Evolutionary conservation across 768 basidiomycete species (phyloP), one percentile per base, ranked within the genome.

Genomic region (Leccinum barrowsii): DNA sequence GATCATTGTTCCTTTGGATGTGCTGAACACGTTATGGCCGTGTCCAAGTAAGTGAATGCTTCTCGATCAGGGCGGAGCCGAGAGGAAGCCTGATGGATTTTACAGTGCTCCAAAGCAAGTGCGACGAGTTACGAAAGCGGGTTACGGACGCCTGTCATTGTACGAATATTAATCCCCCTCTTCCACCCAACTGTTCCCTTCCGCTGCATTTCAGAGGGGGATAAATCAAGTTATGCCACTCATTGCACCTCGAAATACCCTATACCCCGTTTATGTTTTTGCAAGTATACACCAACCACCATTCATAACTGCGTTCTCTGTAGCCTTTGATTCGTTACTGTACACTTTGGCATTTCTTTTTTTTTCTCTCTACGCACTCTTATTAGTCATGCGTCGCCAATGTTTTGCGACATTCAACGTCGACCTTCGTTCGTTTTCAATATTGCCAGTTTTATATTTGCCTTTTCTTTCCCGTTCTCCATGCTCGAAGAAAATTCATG

Each of bases 21-120:
- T 83, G 15, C 77, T 90, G 69, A 87, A 86, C 62, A 77, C 77
- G 22, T 75, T 90, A 30, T 92, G 90, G 89, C 87, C 86, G 3
- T 82, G 79, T 53, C 73, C 73, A 49, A 73, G 81, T 82, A 58
- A 67, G 78, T 67, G 37, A 8, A 56, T 52, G 15, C 52, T 63
- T 63, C 28, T 57, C 8, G 24, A 44, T 51, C 46, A 54, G 53
- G 26, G 19, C 59, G 55, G 52, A 52, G 40, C 55, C 55, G 58
- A 63, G 61, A 59, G 35, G 52, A 44, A 44, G 42, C n/a, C 32
- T 8, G 49, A 46, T 37, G 52, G 13, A 24, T 11, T 56, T 56
- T 60, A 26, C 54, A 85, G 84, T 73, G 37, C 76, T 83, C 26
- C 79, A 80, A 66, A 68, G 68, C 55, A 80, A 80, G 57, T 78